Base-by-base conservation (phyloP, 495 filamentous ascomycete genomes). In the Xylaria acuta region DNA sequence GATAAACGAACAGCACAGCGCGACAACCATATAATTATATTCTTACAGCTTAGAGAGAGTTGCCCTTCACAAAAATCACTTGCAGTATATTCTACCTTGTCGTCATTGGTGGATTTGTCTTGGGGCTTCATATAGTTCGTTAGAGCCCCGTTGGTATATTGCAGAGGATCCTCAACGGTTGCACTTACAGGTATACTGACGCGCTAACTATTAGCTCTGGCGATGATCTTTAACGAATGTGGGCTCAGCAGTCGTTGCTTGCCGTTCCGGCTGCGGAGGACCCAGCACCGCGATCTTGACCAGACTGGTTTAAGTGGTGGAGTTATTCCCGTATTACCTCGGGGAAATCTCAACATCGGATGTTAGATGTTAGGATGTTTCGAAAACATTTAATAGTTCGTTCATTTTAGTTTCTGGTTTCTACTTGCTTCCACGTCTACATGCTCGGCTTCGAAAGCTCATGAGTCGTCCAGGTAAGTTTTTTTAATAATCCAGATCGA, bases 241-340 rank as follows among this genome's bases (percentile, higher is more conserved):
- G 58, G 58, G 34, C 38, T 60, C 20, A n/a, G n/a, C 18, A 38
- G 18, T 5, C 32, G 18, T 60, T 38, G 58, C 20, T 2, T 60
- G 58, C 58, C 58, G 58, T 60, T 60, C 58, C 34, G 58, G 58
- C 58, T 14, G 58, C 58, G 58, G 58, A 38, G 58, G 58, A 38
- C 58, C 58, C 58, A 38, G 32, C 34, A 38, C 58, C 58, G 58
- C 34, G 34, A 22, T 38, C 53, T 56, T 56, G 5, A 56, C 53
- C 53, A 32, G 53, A 5, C 38, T 5, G 27, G 54, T 59, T n/a
- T 60, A 3, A 60, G 58, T 60, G 58, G 58, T 60, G 34, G 58
- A 60, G 58, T 60, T 60, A 60, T 60, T 60, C 18, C 34, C 58
- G 16, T 36, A 36, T 9, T 5, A 59, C 30, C 16, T 12, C 54